Evolutionary conservation across 2,329 filamentous ascomycete species (phyloP).

Genomic region (Penicillium sp.): DNA sequence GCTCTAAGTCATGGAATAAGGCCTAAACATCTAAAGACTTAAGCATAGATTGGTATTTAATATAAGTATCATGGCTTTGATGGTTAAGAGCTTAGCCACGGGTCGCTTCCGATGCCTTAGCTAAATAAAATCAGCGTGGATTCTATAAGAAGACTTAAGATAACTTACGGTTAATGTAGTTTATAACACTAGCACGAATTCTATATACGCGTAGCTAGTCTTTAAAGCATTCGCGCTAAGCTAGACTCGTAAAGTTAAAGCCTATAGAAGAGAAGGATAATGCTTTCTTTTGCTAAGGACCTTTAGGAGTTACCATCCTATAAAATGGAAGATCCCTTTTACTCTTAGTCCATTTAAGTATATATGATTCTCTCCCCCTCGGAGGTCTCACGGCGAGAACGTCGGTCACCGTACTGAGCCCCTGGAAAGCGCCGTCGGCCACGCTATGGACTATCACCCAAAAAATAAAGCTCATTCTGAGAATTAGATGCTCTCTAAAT

Average conservation of each 20-base stretch:
- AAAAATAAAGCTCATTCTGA: slow-evolving; percentile 22
- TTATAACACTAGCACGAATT: slow-evolving; percentile 13
- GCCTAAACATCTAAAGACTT: slow-evolving; percentile 24
- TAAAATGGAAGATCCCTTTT: slow-evolving; percentile 13
- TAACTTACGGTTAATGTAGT: slow-evolving; percentile 14
- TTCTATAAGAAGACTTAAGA: no score
- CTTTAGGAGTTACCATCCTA: slow-evolving; percentile 11
- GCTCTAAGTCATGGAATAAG: slow-evolving; percentile 17
- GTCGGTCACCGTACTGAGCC: slow-evolving; percentile 9
- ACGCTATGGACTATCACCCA: slow-evolving; percentile 21
- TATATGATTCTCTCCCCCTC: slow-evolving; percentile 19
- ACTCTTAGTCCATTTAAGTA: slow-evolving; percentile 15
- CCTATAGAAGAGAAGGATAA: slow-evolving; percentile 17
- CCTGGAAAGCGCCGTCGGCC: slow-evolving; percentile 20
- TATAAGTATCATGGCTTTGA: slow-evolving; percentile 17
- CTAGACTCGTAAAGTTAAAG: slow-evolving; percentile 15
- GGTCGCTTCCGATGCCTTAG: slow-evolving; percentile 16
- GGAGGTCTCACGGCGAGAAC: no score
- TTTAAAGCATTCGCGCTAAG: slow-evolving; percentile 12
- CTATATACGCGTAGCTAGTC: slow-evolving; percentile 10
- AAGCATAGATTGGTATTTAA: slow-evolving; percentile 20
- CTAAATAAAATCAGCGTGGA: no score
- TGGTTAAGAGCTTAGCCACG: slow-evolving; percentile 19
- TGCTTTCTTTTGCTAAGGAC: slow-evolving; percentile 5
- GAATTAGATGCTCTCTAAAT: slow-evolving; percentile 19